Evolutionary conservation across 805 yeast species (phyloP).

Genomic region (Komagataella mondaviorum): DNA sequence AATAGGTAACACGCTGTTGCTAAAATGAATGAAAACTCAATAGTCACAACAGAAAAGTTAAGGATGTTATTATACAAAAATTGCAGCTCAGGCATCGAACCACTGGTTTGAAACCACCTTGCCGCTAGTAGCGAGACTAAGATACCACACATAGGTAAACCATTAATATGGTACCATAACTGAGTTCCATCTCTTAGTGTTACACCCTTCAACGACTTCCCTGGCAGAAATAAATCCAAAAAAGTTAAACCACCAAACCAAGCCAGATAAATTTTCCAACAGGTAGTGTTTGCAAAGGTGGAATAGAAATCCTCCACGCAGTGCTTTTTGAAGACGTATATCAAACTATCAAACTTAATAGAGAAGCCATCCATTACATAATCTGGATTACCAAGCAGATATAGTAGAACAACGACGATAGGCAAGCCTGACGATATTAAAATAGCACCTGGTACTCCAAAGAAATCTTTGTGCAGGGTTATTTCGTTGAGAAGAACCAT

Average conservation of each 20-base stretch:
- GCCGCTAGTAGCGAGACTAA: slow-evolving; percentile 26
- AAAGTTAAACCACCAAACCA: slow-evolving; percentile 64
- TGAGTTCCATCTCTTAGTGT: slow-evolving; percentile 62
- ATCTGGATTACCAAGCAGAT: slow-evolving; percentile 45
- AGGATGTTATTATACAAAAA: slow-evolving; percentile 59
- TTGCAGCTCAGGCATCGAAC: slow-evolving; percentile 64
- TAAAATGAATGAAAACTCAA: slow-evolving; percentile 48
- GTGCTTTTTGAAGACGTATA: slow-evolving; percentile 6
- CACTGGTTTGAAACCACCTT: slow-evolving; percentile 38
- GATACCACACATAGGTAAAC: slow-evolving; percentile 37
- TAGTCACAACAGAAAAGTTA: slow-evolving; percentile 49
- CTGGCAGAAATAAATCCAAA: slow-evolving; percentile 72
- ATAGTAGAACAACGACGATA: slow-evolving; percentile 39
- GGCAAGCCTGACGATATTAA: slow-evolving; percentile 61
- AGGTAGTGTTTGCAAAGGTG: slow-evolving; percentile 20
- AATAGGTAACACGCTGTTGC: slow-evolving; percentile 50
- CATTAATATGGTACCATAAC: slow-evolving; percentile 72
- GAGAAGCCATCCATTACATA: slow-evolving; percentile 37
- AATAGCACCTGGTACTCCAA: slow-evolving; percentile 65
- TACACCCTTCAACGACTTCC: slow-evolving; percentile 49
- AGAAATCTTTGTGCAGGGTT: slow-evolving; percentile 62
- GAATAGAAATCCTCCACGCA: slow-evolving; percentile 10
- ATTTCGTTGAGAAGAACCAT: slow-evolving; percentile 43
- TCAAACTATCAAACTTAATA: slow-evolving; percentile 25
- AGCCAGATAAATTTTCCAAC: slow-evolving; percentile 50